Evolutionary conservation across 495 filamentous ascomycete genomes (phyloP), one percentile per base, ranked within the genome.

Genomic region (Penicillium bovifimosum): DNA sequence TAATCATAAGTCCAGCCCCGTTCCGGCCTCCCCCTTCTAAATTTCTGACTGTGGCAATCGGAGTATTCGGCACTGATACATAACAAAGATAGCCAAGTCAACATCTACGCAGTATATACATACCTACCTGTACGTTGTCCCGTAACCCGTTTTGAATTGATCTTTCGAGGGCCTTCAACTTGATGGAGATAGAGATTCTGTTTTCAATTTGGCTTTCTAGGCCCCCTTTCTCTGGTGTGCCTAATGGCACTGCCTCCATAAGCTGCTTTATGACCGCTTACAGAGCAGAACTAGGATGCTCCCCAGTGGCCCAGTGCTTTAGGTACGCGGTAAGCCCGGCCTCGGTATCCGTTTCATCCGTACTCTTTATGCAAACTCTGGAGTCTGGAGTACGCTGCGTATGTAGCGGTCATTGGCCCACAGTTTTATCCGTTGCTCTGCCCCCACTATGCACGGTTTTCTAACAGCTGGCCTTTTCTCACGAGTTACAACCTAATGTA

Each of bases 21-120:
- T 47, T 47, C 43, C 34, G 11, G 33, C 47, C 24, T 36, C 26
- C 35, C 53, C 53, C 48, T 41, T 45, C 55, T 53, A 54, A 64
- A 64, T 62, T 50, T 64, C 51, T 64, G 56, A 45, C 51, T 11
- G 62, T 64, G 62, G 62, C 59, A 57, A 63, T 39, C 34, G 36
- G 43, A 34, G 8, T 24, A 40, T 33, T 50, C 51, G 54, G 54
- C 50, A 56, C 44, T 47, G 20, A 24, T 24, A 24, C 20, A 24
- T 24, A 24, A 2, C 20, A 24, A 4, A 24, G 20, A 24, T 24
- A n/a, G n/a, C n/a, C n/a, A 24, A 24, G 20, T 24, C 20, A 4
- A 4, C 20, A 24, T 24, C 20, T 24, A n/a, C n/a, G n/a, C n/a
- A n/a, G n/a, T n/a, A 24, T 24, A 24, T 24, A 24, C 20, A 4